A percentile compares a stretch with the other conserved stretches of the same genome.
Evolutionary conservation across 2,329 filamentous ascomycete species (phyloP).

Genomic region (Monosporascus sp.): DNA sequence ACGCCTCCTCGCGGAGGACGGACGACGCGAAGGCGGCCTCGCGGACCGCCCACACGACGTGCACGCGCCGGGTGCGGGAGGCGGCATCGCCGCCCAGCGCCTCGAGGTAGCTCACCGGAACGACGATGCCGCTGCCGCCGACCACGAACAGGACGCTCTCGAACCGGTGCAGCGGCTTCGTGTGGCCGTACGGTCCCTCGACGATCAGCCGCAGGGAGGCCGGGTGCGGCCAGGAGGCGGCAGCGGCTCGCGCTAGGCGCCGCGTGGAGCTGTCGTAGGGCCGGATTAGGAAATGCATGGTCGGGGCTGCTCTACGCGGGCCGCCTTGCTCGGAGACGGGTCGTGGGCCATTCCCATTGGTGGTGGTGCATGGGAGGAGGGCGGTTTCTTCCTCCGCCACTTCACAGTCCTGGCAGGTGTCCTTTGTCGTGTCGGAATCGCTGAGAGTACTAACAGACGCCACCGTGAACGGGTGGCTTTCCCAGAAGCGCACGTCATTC

Average conservation of each 20-base stretch:
- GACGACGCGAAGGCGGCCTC: conserved; percentile 33
- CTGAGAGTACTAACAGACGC: conserved; percentile 20
- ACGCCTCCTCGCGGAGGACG: conserved; percentile 29
- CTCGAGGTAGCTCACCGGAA: conserved; percentile 34
- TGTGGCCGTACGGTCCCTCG: conserved; percentile 41
- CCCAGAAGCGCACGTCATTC: conserved; percentile 36
- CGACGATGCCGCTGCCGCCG: conserved; percentile 41
- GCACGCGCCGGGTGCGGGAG: conserved; percentile 13
- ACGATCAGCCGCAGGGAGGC: conserved; percentile 32
- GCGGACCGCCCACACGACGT: conserved; percentile 39
- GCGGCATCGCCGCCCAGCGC: conserved; percentile 15
- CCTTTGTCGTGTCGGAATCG: not conserved
- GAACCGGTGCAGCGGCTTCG: conserved; percentile 32
- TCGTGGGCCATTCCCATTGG: not conserved
- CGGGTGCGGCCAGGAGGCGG: conserved; percentile 16
- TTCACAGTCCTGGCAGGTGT: not conserved
- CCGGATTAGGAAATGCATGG: conserved; percentile 39
- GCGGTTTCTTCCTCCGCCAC: conserved; percentile 6
- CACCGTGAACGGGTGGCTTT: conserved; percentile 47
- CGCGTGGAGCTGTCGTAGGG: conserved; percentile 41
- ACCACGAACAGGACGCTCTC: conserved; percentile 37
- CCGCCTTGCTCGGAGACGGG: not conserved
- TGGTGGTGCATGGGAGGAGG: not conserved
- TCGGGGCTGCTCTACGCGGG: not conserved
- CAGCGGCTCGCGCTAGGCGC: conserved; percentile 29